These are phyloP conservation scores for Hypoxylon subgilvum DNA, from an alignment of 495 filamentous ascomycete genomes.

Conservation along the genomic window DNA sequence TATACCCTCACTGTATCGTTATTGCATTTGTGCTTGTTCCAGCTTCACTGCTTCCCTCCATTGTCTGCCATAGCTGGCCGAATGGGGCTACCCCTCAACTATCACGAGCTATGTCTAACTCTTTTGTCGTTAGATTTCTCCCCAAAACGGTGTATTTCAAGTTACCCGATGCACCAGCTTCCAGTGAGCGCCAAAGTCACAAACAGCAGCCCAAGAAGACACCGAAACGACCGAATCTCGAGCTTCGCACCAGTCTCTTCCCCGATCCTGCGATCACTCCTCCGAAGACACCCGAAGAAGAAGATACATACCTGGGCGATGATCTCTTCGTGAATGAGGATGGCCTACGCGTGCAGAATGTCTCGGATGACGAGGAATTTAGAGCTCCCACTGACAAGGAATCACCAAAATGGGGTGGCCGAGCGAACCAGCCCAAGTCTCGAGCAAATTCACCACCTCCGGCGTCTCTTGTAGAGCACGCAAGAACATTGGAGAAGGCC, in stretches of 20 bases:
- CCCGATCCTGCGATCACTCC: slow-evolving; percentile 55
- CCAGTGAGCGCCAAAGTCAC: slow-evolving; percentile 41
- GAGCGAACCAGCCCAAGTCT: slow-evolving; percentile 74
- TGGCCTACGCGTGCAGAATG: slow-evolving; percentile 51
- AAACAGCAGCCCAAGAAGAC: slow-evolving; percentile 38
- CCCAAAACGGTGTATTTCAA: slow-evolving; percentile 87
- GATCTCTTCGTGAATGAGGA: slow-evolving; percentile 66
- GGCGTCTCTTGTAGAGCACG: slow-evolving; percentile 71
- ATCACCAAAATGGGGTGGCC: slow-evolving; percentile 73
- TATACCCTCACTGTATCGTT: slow-evolving; percentile 4
- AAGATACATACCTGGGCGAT: slow-evolving; percentile 51
- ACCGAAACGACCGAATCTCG: slow-evolving; percentile 38
- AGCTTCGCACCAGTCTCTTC: slow-evolving; percentile 55
- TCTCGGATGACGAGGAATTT: slow-evolving; percentile 42
- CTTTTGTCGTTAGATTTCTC: slow-evolving; percentile 67
- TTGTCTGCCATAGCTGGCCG: not conserved
- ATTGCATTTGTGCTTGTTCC: not conserved
- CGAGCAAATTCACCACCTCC: slow-evolving; percentile 70
- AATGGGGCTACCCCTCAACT: slow-evolving; percentile 2
- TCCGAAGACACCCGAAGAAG: slow-evolving; percentile 67
- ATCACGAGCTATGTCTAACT: slow-evolving; percentile 1
- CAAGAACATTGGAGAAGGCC: slow-evolving; percentile 59
- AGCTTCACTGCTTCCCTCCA: not conserved
- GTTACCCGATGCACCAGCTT: slow-evolving; percentile 48
- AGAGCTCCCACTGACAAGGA: slow-evolving; percentile 66